Base-by-base conservation (phyloP, 2,329 filamentous ascomycete genomes). In the Hypoxylon sp. region DNA sequence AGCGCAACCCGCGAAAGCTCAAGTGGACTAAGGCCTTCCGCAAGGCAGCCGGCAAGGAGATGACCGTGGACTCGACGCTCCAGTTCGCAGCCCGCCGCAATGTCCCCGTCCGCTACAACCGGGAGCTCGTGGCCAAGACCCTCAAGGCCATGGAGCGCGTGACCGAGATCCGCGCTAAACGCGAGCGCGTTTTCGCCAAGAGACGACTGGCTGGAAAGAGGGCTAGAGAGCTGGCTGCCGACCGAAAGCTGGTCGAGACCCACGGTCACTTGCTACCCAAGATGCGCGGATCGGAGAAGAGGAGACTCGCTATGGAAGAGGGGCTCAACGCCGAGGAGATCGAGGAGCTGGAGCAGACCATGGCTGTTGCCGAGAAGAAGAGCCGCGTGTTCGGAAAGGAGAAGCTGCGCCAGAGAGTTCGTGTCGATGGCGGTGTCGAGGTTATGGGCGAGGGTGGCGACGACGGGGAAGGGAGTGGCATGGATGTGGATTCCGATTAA, bases 11-110 rank as follows among this genome's bases (percentile, higher is more conserved):
- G 36, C 90, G 95, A 80, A 97, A 98, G 82, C 89, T 98, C 75
- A 96, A 94, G 82, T 98, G 95, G 96, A 98, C 95, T 69, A 97
- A 98, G 86, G 90, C 93, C 57, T 95, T 94, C 87, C 91, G 94
- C 77, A 91, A 91, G 79, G 89, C 91, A 17, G 91, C 92, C 63
- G 93, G 93, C 63, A 76, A 90, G 79, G 81, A 83, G 79, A 89
- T 97, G 93, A 92, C 93, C 63, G 94, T 98, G 81, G 96, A 99
- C 86, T 92, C 89, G 76, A 97, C 95, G 32, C 90, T 99, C 67
- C 91, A 93, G 78, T 97, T 98, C 83, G 92, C 93, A 69, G 92
- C 93, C 73, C 92, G 93, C 78, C 92, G 96, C 85, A 98, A 99
- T 85, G 89, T 97, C 32, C 96, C 96, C 72, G 89, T 97, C 68